Evolutionary conservation across 139 green algal species (phyloP).

Genomic region (Medakamo hakoo): DNA sequence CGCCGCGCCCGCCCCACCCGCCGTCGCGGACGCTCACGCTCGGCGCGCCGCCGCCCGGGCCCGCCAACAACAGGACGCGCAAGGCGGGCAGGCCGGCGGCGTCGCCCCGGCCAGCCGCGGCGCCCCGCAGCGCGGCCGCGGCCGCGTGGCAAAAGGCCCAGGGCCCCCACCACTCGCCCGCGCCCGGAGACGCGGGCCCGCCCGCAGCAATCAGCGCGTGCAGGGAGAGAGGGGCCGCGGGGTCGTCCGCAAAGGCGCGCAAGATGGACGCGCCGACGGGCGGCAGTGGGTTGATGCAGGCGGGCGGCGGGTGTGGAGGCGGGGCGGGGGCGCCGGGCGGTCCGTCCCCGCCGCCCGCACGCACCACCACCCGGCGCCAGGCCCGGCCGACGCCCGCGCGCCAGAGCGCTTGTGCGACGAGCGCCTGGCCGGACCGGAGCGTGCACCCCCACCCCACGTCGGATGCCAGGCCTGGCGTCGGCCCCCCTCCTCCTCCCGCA

Average conservation of each 20-base stretch:
- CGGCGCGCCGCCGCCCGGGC: too few species aligned
- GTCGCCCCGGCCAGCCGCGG: too few species aligned
- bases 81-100: too few species aligned
- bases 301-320: too few species aligned
- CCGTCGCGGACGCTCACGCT: too few species aligned
- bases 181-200: conserved; percentile 32
- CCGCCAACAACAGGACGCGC: too few species aligned
- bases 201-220: conserved; percentile 48
- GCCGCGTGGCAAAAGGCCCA: conserved; percentile 58
- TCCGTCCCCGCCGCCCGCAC: too few species aligned
- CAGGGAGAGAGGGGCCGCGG: conserved; percentile 34
- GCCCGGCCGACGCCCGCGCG: conserved; percentile 23
- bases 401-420: conserved; percentile 66
- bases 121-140: conserved; percentile 26
- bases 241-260: conserved; percentile 26
- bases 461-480: conserved; percentile 19
- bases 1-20: too few species aligned
- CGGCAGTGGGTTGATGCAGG: neutral
- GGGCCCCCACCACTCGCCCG: conserved; percentile 63
- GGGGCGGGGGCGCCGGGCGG: too few species aligned
- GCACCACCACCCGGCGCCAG: conserved; percentile 15
- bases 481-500: too few species aligned
- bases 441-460: conserved; percentile 82
- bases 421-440: conserved; percentile 73
- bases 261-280: conserved; percentile 18